Conservation (phyloP, 1,284 basidiomycete species). For the Melampsora larici-populina region DNA sequence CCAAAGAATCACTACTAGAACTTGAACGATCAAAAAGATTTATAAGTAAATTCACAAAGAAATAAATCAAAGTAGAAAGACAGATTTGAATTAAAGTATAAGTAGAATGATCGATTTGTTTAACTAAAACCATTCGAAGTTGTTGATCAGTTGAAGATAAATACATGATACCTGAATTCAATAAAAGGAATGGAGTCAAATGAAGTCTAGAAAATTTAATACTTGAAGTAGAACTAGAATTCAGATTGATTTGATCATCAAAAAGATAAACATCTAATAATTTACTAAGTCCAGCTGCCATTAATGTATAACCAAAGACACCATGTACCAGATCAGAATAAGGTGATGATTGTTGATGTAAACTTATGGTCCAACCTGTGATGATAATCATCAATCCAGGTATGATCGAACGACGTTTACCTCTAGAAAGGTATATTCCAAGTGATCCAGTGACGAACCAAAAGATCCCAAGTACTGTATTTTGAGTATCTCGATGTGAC, state of each 20-base stretch:
- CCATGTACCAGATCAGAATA: conserved; percentile 66
- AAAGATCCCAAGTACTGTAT: conserved; percentile 64
- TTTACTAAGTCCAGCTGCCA: conserved; percentile 75
- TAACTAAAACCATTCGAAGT: conserved; percentile 63
- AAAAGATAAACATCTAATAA: conserved; percentile 75
- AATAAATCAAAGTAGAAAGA: conserved; percentile 64
- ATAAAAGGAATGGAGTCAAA: neutral
- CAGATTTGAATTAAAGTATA: conserved; percentile 69
- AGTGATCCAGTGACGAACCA: conserved; percentile 87
- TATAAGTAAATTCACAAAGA: conserved; percentile 64
- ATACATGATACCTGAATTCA: conserved; percentile 65
- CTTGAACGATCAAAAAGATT: conserved; percentile 58
- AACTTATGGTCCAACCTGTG: conserved; percentile 93
- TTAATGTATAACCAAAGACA: conserved; percentile 78
- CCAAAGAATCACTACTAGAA: neutral
- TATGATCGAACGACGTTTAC: conserved; percentile 77
- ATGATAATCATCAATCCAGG: conserved; percentile 83
- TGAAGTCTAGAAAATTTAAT: neutral
- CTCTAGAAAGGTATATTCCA: conserved; percentile 78
- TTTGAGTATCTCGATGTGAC: conserved; percentile 92
- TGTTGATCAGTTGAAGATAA: conserved; percentile 91
- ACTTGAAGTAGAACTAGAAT: too few species aligned
- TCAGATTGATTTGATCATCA: conserved; percentile 22
- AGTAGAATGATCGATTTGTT: conserved; percentile 77
- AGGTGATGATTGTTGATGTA: conserved; percentile 72